A percentile compares a stretch with the other conserved stretches of the same genome.
Conservation (phyloP, 805 yeast species). For the Brettanomyces anomalus region DNA sequence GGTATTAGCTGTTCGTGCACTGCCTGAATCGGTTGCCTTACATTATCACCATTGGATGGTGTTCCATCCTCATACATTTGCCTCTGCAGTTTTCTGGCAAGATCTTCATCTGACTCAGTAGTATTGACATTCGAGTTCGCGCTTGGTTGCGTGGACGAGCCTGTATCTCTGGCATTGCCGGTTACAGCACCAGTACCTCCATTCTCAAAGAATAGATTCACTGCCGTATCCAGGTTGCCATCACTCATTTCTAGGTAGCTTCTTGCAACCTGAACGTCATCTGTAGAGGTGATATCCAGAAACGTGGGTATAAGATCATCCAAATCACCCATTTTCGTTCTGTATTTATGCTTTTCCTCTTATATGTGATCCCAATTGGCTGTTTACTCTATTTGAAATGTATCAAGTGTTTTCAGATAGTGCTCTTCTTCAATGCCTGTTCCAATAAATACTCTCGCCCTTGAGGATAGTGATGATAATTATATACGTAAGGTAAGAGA, state of each 20-base stretch:
- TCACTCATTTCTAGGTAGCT: constrained; percentile 76
- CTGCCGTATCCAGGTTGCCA: constrained; percentile 73
- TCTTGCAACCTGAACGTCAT: constrained; percentile 57
- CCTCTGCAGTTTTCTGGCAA: constrained; percentile 55
- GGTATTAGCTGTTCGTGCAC: constrained; percentile 53
- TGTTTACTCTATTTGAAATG: no score
- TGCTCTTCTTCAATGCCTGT: no score
- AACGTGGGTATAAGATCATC: constrained; percentile 56
- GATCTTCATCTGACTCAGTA: constrained; percentile 31
- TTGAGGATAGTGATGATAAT: no score
- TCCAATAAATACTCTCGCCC: no score
- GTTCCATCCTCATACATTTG: constrained; percentile 45
- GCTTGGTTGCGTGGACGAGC: neutral
- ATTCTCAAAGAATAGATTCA: constrained; percentile 71
- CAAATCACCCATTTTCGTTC: constrained; percentile 7
- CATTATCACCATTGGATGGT: constrained; percentile 28
- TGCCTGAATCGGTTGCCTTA: constrained; percentile 73
- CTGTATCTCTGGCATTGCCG: neutral
- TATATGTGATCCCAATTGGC: no score
- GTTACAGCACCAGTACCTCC: constrained; percentile 27
- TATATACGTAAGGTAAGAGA: no score
- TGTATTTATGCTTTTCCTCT: no score
- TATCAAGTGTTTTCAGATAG: no score
- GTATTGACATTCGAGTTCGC: neutral
- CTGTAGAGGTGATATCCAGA: constrained; percentile 73